A percentile compares a stretch with the other conserved stretches of the same genome.
Conservation (phyloP, 768 basidiomycete species). For the Exidia glandulosa region DNA sequence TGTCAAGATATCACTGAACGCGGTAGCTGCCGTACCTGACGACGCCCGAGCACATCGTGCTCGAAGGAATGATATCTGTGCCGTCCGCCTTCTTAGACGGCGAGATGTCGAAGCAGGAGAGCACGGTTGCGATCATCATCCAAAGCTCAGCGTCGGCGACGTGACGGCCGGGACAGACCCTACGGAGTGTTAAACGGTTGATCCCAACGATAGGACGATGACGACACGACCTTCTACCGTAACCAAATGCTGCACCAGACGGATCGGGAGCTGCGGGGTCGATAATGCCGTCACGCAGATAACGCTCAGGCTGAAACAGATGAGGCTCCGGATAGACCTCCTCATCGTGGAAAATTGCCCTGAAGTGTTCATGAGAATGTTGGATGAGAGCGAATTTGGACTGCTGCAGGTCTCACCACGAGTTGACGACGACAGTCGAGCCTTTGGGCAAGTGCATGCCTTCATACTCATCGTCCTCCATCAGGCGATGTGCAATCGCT, state of each 20-base stretch:
- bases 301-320: neutral
- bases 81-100: slow-evolving; percentile 5
- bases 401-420: too few relatives aligned
- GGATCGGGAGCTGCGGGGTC: neutral
- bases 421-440: too few relatives aligned
- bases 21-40: too few relatives aligned
- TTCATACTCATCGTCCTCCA: slow-evolving; percentile 1
- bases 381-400: too few relatives aligned
- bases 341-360: neutral
- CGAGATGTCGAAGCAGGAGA: slow-evolving; percentile 10
- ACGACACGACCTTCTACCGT: neutral
- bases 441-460: too few relatives aligned
- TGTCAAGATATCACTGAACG: too few relatives aligned
- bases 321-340: neutral
- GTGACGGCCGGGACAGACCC: slow-evolving; percentile 11
- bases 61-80: too few relatives aligned
- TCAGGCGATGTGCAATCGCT: neutral
- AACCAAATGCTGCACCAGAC: neutral
- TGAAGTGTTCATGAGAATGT: neutral
- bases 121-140: slow-evolving; percentile 5
- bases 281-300: neutral
- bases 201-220: too few relatives aligned
- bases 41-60: too few relatives aligned
- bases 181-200: neutral
- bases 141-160: slow-evolving; percentile 8